Evolutionary conservation across 805 yeast species (phyloP).

Genomic region (Saturnispora hagleri): DNA sequence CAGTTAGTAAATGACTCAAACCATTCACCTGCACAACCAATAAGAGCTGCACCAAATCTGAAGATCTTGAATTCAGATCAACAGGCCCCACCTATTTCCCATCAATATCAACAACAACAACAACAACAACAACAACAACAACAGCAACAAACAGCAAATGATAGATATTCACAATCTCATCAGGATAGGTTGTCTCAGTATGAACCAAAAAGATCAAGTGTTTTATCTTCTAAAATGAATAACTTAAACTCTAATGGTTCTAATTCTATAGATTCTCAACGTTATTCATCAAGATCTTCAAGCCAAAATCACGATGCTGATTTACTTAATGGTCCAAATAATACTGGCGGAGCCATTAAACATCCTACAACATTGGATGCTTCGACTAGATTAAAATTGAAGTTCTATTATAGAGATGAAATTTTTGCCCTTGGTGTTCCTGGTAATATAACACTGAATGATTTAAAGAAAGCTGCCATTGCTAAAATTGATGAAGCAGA

Average conservation of each 20-base stretch:
- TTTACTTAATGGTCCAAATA: background rate
- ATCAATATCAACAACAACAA: conserved; percentile 11
- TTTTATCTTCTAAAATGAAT: conserved; percentile 17
- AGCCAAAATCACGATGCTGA: background rate
- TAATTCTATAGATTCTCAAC: background rate
- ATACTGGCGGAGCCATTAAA: background rate
- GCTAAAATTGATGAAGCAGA: conserved; percentile 26
- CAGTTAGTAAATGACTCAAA: conserved; percentile 30
- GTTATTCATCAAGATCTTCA: background rate
- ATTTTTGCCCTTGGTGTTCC: conserved; percentile 55
- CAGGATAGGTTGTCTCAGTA: conserved; percentile 47
- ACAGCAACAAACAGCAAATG: conserved; percentile 31
- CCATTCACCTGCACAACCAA: conserved; percentile 21
- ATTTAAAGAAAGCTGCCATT: conserved; percentile 21
- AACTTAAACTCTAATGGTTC: conserved; percentile 14
- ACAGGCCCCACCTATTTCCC: conserved; percentile 3
- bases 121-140: conserved; percentile 8
- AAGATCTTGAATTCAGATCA: conserved; percentile 19
- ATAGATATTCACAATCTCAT: conserved; percentile 38
- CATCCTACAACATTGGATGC: conserved; percentile 9
- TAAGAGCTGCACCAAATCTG: conserved; percentile 26
- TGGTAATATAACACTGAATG: conserved; percentile 17
- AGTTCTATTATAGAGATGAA: conserved; percentile 72
- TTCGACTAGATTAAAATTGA: conserved; percentile 44
- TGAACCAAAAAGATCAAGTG: conserved; percentile 21